Evolutionary conservation across 1,284 basidiomycete species (phyloP), one percentile per base, ranked within the genome.

Genomic region (Sporisorium sorghi): DNA sequence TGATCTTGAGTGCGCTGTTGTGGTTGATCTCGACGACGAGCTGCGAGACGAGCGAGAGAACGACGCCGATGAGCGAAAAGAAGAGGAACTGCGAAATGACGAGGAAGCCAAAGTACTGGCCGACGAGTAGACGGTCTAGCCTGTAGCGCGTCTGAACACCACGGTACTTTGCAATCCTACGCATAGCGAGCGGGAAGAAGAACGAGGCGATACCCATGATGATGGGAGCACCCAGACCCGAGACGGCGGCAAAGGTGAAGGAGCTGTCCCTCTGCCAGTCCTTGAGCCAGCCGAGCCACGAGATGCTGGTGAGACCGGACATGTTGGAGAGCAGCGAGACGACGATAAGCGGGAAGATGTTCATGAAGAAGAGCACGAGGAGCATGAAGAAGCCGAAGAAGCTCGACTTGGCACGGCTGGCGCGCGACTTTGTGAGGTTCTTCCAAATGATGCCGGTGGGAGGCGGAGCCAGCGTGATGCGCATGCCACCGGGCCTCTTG

Each of bases 11-110:
- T 3, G 70, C 76, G 47, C 68, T 73, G 33, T 72, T 58, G 55
- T 77, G 61, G 52, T 74, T 67, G 52, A 80, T 77, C 30, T 63
- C 51, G 23, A 61, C 55, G 4, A 79, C 60, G 17, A 82, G 57
- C 54, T 62, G 58, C 15, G 64, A 65, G 23, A 80, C 66, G 33
- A 73, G 61, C 37, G 75, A 81, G n/a, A 84, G 73, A 1, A 71
- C 59, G 21, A 84, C 79, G 33, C 82, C 80, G 62, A 84, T 79
- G 49, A 84, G 66, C 21, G 83, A 78, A 56, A 84, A 84, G 70
- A 84, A 59, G 44, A 84, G 40, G 61, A 84, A 82, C 44, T 84
- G 82, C 15, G 83, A 83, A 19, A 83, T 60, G 40, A 83, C 62
- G 26, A 83, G 61, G 64, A 83, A 84, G 28, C 60, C 60, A 53